A percentile compares a stretch with the other conserved stretches of the same genome.
Evolutionary conservation across 208 protist species (phyloP).

Genomic region (Trypanosoma lewisi): DNA sequence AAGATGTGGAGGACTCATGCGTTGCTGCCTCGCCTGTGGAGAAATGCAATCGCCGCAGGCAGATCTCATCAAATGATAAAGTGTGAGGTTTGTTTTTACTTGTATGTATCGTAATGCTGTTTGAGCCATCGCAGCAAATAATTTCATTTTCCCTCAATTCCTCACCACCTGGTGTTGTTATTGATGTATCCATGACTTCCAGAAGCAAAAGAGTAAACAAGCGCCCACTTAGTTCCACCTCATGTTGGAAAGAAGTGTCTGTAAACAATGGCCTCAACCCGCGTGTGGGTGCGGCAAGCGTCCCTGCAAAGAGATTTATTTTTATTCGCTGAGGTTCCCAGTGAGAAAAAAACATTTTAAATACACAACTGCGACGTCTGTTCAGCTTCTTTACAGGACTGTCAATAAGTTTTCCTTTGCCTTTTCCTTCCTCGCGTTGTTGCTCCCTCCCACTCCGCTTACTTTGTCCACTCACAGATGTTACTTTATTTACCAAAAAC

Average conservation of each 20-base stretch:
- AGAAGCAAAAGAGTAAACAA: constrained; percentile 7
- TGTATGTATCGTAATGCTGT: not conserved
- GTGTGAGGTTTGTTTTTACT: not conserved
- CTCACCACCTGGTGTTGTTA: too few species aligned
- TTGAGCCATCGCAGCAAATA: not conserved
- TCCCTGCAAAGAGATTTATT: constrained; percentile 40
- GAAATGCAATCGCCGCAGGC: not conserved
- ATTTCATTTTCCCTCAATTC: not conserved
- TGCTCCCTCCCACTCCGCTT: not conserved
- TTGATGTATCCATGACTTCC: not conserved
- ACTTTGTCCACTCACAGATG: too few species aligned
- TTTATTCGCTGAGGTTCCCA: constrained; percentile 2
- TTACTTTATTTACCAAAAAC: not conserved
- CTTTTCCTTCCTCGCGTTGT: too few species aligned
- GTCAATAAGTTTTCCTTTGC: not conserved
- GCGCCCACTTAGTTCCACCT: not conserved
- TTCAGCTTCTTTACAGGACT: not conserved
- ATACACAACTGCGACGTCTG: not conserved
- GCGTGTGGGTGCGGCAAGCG: constrained; percentile 19
- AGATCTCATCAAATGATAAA: constrained; percentile 2
- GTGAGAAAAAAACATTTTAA: not conserved
- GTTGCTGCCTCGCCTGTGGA: too few species aligned
- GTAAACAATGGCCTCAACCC: constrained; percentile 38
- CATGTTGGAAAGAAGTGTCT: not conserved
- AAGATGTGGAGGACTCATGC: not conserved